A percentile compares a stretch with the other conserved stretches of the same genome.
Evolutionary conservation across 139 green algal genomes (phyloP).

Genomic region (Chlamydomonas incerta): DNA sequence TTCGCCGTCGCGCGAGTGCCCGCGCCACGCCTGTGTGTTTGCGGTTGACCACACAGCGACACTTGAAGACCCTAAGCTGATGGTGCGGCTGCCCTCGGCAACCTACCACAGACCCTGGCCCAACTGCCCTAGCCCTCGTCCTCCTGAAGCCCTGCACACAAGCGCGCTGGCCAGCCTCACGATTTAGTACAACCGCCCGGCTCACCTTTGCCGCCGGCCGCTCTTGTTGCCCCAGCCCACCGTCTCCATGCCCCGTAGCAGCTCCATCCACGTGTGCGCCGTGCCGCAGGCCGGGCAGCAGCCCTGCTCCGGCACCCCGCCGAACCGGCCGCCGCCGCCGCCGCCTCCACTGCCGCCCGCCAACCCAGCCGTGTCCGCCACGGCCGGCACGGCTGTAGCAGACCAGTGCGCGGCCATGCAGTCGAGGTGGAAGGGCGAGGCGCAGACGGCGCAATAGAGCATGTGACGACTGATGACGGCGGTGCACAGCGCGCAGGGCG

Average conservation of each 20-base stretch:
- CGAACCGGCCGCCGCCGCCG: slow-evolving; percentile 15
- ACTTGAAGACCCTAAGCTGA: too few species aligned
- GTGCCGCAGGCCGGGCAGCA: slow-evolving; percentile 26
- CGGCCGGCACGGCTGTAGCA: background rate
- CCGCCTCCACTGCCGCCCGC: background rate
- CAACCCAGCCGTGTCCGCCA: background rate
- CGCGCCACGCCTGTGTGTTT: background rate
- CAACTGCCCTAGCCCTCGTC: too few species aligned
- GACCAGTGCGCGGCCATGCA: slow-evolving; percentile 33
- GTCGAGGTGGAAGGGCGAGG: slow-evolving; percentile 33
- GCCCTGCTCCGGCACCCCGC: slow-evolving; percentile 35
- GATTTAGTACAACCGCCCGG: too few species aligned
- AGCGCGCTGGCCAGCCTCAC: too few species aligned
- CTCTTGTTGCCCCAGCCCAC: slow-evolving; percentile 12
- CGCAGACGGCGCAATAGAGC: slow-evolving; percentile 32
- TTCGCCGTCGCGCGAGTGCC: background rate
- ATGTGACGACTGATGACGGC: slow-evolving; percentile 15
- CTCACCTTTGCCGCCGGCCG: background rate
- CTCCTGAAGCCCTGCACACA: too few species aligned
- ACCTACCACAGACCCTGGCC: too few species aligned
- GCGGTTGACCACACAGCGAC: too few species aligned
- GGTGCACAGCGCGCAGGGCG: slow-evolving; percentile 22
- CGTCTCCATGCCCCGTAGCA: slow-evolving; percentile 32
- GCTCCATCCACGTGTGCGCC: slow-evolving; percentile 40
- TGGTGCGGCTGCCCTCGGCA: too few species aligned